Conservation (phyloP, 495 filamentous ascomycete genomes). For the Tuber brumale region DNA sequence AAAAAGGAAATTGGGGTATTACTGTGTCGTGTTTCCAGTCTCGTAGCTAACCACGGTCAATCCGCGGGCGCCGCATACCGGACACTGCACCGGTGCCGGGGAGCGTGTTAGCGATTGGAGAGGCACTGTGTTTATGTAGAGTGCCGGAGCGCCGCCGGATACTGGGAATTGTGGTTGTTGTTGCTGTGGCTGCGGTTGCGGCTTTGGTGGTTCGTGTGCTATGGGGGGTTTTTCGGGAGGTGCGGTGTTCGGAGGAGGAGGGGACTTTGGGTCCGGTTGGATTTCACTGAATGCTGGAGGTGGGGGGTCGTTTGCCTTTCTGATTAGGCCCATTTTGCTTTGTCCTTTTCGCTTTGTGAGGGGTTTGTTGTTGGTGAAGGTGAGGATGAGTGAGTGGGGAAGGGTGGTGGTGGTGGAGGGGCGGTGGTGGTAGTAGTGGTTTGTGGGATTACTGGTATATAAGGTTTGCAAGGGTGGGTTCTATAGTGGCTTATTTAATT, state of each 20-base stretch:
- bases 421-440: not conserved
- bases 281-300: not conserved
- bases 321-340: not conserved
- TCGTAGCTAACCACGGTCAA: slow-evolving; percentile 1
- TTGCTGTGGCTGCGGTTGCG: not conserved
- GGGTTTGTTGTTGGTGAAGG: not conserved
- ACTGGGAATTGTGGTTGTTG: not conserved
- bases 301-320: not conserved
- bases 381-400: not conserved
- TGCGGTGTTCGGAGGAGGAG: not conserved
- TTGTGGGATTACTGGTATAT: not conserved
- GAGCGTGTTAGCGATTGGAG: not conserved
- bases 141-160: not conserved
- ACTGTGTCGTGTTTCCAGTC: slow-evolving; percentile 31
- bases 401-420: not conserved
- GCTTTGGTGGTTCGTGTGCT: not conserved
- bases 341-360: no score
- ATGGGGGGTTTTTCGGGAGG: not conserved
- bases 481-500: not conserved
- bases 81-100: slow-evolving; percentile 30
- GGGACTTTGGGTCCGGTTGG: not conserved
- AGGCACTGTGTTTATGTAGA: not conserved
- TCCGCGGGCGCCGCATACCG: slow-evolving; percentile 8
- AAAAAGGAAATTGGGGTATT: no score
- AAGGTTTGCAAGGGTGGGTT: not conserved